These are phyloP conservation scores for Periconia digitata DNA, from an alignment of 2,329 filamentous ascomycete species.

Conservation along the genomic window DNA sequence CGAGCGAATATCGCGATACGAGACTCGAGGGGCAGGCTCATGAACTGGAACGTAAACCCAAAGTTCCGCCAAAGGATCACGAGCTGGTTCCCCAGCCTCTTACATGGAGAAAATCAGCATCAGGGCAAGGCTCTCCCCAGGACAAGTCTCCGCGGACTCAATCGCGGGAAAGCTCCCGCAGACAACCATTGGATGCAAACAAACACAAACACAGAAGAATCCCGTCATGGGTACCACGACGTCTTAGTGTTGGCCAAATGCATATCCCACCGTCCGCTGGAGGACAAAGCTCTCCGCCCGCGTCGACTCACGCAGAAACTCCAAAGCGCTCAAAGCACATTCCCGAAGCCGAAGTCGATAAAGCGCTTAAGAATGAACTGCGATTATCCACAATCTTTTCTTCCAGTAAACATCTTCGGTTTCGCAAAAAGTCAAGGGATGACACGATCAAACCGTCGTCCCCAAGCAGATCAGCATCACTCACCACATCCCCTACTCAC, in stretches of 20 bases:
- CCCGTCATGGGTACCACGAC: conserved; percentile 18
- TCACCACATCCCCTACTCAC: conserved; percentile 8
- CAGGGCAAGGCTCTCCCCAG: neutral
- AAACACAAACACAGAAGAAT: conserved; percentile 15
- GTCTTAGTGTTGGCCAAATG: conserved; percentile 6
- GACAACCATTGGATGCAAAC: neutral
- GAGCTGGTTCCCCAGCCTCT: conserved; percentile 1
- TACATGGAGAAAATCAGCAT: neutral
- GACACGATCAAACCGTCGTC: neutral
- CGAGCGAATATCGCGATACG: conserved; percentile 25
- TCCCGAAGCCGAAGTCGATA: conserved; percentile 1
- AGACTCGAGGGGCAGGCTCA: conserved; percentile 7
- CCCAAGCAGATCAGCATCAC: neutral
- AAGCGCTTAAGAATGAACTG: conserved; percentile 7
- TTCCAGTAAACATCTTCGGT: conserved; percentile 3
- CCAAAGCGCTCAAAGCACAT: conserved; percentile 1
- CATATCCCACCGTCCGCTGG: neutral
- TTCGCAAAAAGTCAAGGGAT: conserved; percentile 5
- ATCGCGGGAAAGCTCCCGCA: conserved; percentile 1
- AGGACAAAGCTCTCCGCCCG: neutral
- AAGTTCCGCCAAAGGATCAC: conserved; percentile 6
- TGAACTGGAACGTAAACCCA: neutral
- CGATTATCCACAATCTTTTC: conserved; percentile 15
- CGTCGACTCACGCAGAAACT: neutral
- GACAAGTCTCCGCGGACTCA: neutral